phyloP scores from a whole-genome alignment of 208 protist genomes.

The Herpetomonas samuelpessoai region DNA sequence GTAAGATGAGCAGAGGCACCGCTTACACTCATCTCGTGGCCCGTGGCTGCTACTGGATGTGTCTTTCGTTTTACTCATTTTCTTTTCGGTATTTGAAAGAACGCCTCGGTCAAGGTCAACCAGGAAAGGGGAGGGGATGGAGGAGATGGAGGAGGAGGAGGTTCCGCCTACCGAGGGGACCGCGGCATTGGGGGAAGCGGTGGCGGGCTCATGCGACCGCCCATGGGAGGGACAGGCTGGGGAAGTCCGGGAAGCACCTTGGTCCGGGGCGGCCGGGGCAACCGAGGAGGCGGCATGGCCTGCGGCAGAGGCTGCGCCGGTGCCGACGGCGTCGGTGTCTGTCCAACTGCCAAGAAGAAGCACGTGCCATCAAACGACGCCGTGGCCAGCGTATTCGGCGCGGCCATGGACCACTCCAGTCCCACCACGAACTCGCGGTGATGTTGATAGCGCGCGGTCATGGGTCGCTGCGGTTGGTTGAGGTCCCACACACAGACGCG shows the following conservation, averaged over 20 bases:
- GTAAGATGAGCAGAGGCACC: no score
- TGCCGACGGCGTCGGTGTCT: slow-evolving; percentile 53
- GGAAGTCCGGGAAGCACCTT: slow-evolving; percentile 66
- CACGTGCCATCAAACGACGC: slow-evolving; percentile 70
- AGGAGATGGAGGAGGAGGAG: no score
- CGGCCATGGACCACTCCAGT: slow-evolving; percentile 78
- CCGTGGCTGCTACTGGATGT: no score
- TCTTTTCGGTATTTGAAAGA: no score
- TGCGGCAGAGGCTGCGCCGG: slow-evolving; percentile 36
- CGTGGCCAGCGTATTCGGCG: slow-evolving; percentile 59
- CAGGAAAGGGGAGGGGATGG: no score
- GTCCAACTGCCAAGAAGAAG: slow-evolving; percentile 66
- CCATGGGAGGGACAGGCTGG: no score
- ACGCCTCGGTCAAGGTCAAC: no score
- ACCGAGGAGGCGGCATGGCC: slow-evolving; percentile 75
- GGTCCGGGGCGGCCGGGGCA: slow-evolving; percentile 48
- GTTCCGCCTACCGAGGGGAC: no score
- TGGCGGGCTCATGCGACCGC: no score
- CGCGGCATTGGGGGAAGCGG: no score
- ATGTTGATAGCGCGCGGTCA: slow-evolving; percentile 78
- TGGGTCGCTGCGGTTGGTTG: slow-evolving; percentile 70
- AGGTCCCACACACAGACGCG: slow-evolving; percentile 88
- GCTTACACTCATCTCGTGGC: no score
- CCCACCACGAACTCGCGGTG: slow-evolving; percentile 90
- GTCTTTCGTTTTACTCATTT: no score